A percentile compares a stretch with the other conserved stretches of the same genome.
These are phyloP conservation scores for Sistotremastrum niveocremeum DNA, from an alignment of 768 basidiomycete species.

Conservation along the genomic window DNA sequence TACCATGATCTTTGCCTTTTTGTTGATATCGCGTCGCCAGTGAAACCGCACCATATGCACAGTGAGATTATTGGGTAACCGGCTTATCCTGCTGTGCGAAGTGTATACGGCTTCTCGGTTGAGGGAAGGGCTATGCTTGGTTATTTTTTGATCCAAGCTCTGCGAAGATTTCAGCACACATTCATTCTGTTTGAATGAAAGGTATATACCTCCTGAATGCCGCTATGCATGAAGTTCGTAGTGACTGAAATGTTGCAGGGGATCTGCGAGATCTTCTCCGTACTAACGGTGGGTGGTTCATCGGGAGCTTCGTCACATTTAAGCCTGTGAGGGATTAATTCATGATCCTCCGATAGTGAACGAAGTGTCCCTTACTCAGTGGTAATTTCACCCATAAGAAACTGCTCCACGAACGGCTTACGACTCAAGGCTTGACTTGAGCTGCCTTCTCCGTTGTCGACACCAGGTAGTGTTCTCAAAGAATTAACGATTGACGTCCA, in stretches of 20 bases:
- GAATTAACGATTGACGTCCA: constrained; percentile 63
- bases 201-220: constrained; percentile 60
- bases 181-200: neutral
- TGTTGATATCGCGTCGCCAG: constrained; percentile 81
- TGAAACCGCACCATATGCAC: constrained; percentile 95
- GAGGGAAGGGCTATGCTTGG: constrained; percentile 71
- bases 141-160: constrained; percentile 78
- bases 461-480: constrained; percentile 54
- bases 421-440: constrained; percentile 7
- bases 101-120: constrained; percentile 73
- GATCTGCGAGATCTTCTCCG: constrained; percentile 73
- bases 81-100: constrained; percentile 65
- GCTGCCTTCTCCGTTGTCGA: constrained; percentile 15
- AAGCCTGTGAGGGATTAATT: constrained; percentile 30
- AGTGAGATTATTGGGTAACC: constrained; percentile 73
- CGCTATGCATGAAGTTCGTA: constrained; percentile 82
- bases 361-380: constrained; percentile 37
- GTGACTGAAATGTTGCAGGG: constrained; percentile 81
- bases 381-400: constrained; percentile 63
- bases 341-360: neutral
- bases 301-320: constrained; percentile 73
- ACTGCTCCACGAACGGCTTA: constrained; percentile 66
- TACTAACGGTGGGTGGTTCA: constrained; percentile 48
- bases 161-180: constrained; percentile 16
- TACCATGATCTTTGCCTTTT: constrained; percentile 97